Evolutionary conservation across 805 yeast species (phyloP).

Genomic region (Cyberlindnera americana): DNA sequence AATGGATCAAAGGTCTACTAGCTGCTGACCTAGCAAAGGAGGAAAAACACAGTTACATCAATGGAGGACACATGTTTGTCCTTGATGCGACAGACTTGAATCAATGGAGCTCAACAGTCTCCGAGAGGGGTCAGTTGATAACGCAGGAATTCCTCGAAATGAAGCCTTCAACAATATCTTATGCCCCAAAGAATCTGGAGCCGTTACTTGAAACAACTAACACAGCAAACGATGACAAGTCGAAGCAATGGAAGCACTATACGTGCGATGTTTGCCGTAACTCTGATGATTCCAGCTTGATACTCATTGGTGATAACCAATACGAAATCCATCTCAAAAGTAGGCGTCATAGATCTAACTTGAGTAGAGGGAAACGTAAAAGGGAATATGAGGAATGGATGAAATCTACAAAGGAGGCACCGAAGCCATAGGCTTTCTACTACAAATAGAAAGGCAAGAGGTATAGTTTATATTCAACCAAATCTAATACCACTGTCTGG

Average conservation of each 20-base stretch:
- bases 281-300: conserved; percentile 47
- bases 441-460: no score
- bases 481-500: conserved; percentile 28
- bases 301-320: conserved; percentile 69
- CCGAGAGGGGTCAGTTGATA: conserved; percentile 50
- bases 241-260: conserved; percentile 59
- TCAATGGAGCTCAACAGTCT: conserved; percentile 58
- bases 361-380: conserved; percentile 46
- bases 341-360: conserved; percentile 59
- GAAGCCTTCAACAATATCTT: conserved; percentile 8
- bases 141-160: conserved; percentile 37
- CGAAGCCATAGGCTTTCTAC: no score
- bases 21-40: conserved; percentile 56
- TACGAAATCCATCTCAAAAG: conserved; percentile 69
- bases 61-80: conserved; percentile 64
- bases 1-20: conserved; percentile 80
- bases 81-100: conserved; percentile 73
- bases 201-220: conserved; percentile 11
- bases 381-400: conserved; percentile 48
- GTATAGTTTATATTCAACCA: conserved; percentile 13
- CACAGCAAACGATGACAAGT: conserved; percentile 23
- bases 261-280: conserved; percentile 65
- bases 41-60: conserved; percentile 38
- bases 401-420: no score
- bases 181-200: conserved; percentile 38